Conservation (phyloP, 2,329 filamentous ascomycete genomes). For the Talaromyces sp. region DNA sequence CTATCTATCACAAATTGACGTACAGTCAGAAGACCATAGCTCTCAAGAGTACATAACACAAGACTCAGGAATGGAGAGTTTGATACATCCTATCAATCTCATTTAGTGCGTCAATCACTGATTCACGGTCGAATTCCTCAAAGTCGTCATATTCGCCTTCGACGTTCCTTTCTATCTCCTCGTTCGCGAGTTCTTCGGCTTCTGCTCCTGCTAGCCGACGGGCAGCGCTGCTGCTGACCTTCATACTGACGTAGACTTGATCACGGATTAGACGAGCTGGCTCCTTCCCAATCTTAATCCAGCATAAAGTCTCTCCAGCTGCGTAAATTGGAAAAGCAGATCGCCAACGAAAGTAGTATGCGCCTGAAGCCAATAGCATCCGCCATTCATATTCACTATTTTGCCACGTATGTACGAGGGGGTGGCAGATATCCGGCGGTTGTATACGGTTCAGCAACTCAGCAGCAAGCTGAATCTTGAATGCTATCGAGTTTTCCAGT, state of each 20-base stretch:
- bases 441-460: slow-evolving; percentile 30
- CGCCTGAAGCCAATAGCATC: slow-evolving; percentile 38
- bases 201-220: slow-evolving; percentile 26
- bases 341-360: slow-evolving; percentile 27
- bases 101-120: slow-evolving; percentile 13
- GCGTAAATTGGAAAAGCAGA: slow-evolving; percentile 30
- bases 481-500: neutral
- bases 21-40: neutral
- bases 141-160: slow-evolving; percentile 22
- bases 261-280: slow-evolving; percentile 28
- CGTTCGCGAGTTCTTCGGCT: slow-evolving; percentile 14
- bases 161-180: slow-evolving; percentile 31
- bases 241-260: slow-evolving; percentile 29
- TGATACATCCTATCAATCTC: slow-evolving; percentile 1
- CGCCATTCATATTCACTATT: slow-evolving; percentile 31
- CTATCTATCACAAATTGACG: neutral
- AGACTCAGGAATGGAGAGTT: neutral
- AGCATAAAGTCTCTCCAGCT: slow-evolving; percentile 33
- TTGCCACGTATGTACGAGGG: slow-evolving; percentile 34
- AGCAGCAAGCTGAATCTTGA: slow-evolving; percentile 25
- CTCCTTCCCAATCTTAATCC: slow-evolving; percentile 28
- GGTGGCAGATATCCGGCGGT: slow-evolving; percentile 31
- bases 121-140: slow-evolving; percentile 14
- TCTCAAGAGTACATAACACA: neutral
- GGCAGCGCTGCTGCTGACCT: slow-evolving; percentile 32